phyloP scores from a whole-genome alignment of 441 rosid genomes.

The Mallotus japonicus region DNA sequence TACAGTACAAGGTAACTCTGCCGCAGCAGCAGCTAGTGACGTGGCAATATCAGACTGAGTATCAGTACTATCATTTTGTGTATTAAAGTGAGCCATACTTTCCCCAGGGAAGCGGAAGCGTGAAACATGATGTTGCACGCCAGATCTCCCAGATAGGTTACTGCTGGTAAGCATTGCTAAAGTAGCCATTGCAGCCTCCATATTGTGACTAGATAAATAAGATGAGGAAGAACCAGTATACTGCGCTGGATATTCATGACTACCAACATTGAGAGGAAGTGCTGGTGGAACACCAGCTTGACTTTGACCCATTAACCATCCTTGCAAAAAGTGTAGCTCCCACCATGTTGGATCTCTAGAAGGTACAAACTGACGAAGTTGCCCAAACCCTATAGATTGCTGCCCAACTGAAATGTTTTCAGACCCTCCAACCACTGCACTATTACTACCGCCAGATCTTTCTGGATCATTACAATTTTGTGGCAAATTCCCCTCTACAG shows the following conservation, averaged over 20 bases:
- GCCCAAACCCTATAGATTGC: slow-evolving; percentile 44
- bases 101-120: slow-evolving; percentile 48
- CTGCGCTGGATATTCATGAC: slow-evolving; percentile 43
- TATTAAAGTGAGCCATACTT: slow-evolving; percentile 36
- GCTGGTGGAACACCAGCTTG: slow-evolving; percentile 51
- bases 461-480: slow-evolving; percentile 23
- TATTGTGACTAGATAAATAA: slow-evolving; percentile 35
- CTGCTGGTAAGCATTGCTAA: slow-evolving; percentile 46
- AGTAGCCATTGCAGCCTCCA: slow-evolving; percentile 53
- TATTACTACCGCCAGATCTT: slow-evolving; percentile 22
- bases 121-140: slow-evolving; percentile 40
- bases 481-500: slow-evolving; percentile 43
- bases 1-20: slow-evolving; percentile 85
- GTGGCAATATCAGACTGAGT: slow-evolving; percentile 70
- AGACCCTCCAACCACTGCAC: slow-evolving; percentile 27
- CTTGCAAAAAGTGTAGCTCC: slow-evolving; percentile 83
- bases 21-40: slow-evolving; percentile 69
- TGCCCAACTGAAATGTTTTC: slow-evolving; percentile 29
- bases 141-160: slow-evolving; percentile 55
- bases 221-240: slow-evolving; percentile 39
- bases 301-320: slow-evolving; percentile 81
- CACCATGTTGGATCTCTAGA: slow-evolving; percentile 63
- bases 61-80: slow-evolving; percentile 39
- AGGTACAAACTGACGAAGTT: slow-evolving; percentile 49
- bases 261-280: slow-evolving; percentile 42